phyloP scores from a whole-genome alignment of 768 basidiomycete species.

The Piloderma croceum region DNA sequence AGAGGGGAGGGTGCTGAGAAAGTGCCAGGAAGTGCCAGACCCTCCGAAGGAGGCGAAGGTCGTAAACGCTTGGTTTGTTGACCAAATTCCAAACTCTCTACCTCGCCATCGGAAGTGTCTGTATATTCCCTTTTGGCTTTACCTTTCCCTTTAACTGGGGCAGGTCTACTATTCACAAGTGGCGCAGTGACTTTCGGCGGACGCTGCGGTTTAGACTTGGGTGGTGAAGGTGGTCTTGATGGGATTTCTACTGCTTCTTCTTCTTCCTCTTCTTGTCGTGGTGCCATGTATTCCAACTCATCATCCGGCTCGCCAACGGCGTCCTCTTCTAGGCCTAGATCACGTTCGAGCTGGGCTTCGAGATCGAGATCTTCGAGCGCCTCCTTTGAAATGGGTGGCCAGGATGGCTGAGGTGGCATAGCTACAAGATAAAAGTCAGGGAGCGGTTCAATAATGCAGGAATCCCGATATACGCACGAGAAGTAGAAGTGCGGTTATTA shows the following conservation, averaged over 20 bases:
- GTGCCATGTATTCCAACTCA: conserved; percentile 32
- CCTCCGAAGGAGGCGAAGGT: conserved; percentile 23
- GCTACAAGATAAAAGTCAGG: conserved; percentile 1
- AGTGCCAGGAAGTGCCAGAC: conserved; percentile 35
- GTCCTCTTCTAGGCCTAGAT: conserved; percentile 25
- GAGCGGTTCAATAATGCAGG: background rate
- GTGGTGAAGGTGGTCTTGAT: conserved; percentile 15
- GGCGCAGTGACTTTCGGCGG: conserved; percentile 22
- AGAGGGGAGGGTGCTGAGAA: conserved; percentile 8
- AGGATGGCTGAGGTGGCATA: conserved; percentile 12
- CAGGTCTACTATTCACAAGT: conserved; percentile 8
- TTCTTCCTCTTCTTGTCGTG: conserved; percentile 30
- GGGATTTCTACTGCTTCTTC: conserved; percentile 27
- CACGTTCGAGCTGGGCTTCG: conserved; percentile 21
- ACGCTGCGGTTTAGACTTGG: conserved; percentile 14
- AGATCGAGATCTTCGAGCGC: conserved; percentile 18
- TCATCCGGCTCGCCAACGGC: conserved; percentile 39
- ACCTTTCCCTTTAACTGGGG: conserved; percentile 8
- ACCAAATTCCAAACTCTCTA: conserved; percentile 46
- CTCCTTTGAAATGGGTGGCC: background rate
- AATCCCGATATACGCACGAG: background rate
- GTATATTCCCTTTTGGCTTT: conserved; percentile 21
- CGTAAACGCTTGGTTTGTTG: conserved; percentile 29
- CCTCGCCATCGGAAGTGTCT: conserved; percentile 31
- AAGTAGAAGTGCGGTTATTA: conserved; percentile 18